Conservation (phyloP, 2,329 filamentous ascomycete species). For the Fusarium compactum region DNA sequence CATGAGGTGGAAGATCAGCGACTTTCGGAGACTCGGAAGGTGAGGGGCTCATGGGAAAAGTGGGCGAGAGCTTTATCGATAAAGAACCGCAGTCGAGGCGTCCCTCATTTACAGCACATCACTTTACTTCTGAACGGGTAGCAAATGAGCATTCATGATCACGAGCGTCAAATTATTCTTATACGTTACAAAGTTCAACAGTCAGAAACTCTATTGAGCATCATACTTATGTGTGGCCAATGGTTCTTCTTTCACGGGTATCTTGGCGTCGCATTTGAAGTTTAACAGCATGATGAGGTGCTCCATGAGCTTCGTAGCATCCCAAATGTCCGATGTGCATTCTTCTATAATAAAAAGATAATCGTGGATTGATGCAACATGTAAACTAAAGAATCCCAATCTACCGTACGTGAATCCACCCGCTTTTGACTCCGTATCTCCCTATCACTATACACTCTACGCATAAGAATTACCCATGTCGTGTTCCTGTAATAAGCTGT, state of each 20-base stretch:
- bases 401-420: conserved; percentile 37
- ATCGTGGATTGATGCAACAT: conserved; percentile 33
- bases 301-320: neutral
- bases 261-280: neutral
- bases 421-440: conserved; percentile 43
- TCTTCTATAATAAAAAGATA: conserved; percentile 10
- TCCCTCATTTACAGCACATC: neutral
- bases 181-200: neutral
- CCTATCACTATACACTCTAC: conserved; percentile 46
- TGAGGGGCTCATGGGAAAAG: conserved; percentile 37
- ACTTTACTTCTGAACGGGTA: neutral
- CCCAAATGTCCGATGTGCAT: neutral
- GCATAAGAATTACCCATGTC: conserved; percentile 73
- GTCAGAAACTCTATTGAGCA: conserved; percentile 54
- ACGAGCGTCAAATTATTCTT: too few relatives aligned
- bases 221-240: neutral
- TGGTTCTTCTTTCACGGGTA: neutral
- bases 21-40: conserved; percentile 33
- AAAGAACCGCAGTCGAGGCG: conserved; percentile 3
- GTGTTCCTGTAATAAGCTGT: conserved; percentile 65
- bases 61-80: conserved; percentile 38
- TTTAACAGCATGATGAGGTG: neutral
- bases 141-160: neutral
- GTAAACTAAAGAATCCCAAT: conserved; percentile 27
- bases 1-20: conserved; percentile 36